Evolutionary conservation across 352 stramenopile genomes (phyloP).

Genomic region (Aphanomyces cochlioides): DNA sequence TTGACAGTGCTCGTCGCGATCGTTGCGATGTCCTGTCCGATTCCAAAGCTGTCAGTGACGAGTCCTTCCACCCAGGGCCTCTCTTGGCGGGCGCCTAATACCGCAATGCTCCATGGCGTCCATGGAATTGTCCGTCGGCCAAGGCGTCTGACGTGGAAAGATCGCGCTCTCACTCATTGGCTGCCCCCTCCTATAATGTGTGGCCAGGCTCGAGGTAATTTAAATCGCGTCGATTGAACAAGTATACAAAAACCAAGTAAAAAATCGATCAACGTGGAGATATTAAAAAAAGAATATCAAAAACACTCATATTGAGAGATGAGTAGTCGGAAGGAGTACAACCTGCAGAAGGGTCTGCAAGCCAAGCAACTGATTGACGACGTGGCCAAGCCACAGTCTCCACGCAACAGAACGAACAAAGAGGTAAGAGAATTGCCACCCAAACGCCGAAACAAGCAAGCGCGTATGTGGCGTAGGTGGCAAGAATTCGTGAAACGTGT

Average conservation of each 20-base stretch:
- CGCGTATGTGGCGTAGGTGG: conserved; percentile 39
- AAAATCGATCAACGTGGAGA: background rate
- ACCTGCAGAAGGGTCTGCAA: conserved; percentile 75
- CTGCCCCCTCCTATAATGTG: conserved; percentile 13
- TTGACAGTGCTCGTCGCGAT: too few species aligned
- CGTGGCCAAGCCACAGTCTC: conserved; percentile 33
- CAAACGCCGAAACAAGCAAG: too few species aligned
- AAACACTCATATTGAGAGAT: conserved; percentile 53
- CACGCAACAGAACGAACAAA: conserved; percentile 42
- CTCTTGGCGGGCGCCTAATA: too few species aligned
- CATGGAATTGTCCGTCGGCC: too few species aligned
- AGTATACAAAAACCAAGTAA: conserved; percentile 15
- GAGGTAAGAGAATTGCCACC: conserved; percentile 42
- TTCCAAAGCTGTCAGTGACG: too few species aligned
- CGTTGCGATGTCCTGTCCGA: too few species aligned
- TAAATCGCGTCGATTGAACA: background rate
- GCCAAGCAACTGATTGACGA: conserved; percentile 72
- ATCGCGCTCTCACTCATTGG: too few species aligned
- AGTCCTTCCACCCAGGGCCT: too few species aligned
- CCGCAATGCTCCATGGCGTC: too few species aligned
- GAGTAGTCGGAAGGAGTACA: conserved; percentile 75
- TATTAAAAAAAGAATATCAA: conserved; percentile 5
- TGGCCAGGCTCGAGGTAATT: background rate
- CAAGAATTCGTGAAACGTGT: conserved; percentile 76
- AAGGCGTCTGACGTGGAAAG: too few species aligned